These are phyloP conservation scores for Symmetrospora coprosmae DNA, from an alignment of 768 basidiomycete genomes.

Conservation along the genomic window DNA sequence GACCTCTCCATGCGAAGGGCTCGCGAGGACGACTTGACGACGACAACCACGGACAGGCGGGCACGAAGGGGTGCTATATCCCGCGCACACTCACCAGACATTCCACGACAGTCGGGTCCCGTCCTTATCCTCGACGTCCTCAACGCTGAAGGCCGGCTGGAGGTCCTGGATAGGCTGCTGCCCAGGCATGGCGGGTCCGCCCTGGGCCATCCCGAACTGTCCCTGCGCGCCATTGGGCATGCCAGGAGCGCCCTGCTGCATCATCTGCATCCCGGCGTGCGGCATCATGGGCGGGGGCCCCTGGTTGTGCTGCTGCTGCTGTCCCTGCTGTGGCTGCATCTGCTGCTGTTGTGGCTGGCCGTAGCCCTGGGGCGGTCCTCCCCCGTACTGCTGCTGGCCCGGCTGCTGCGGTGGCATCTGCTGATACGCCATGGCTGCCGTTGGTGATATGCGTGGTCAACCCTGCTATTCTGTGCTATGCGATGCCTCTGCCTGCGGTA, in stretches of 20 bases:
- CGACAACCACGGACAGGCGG: too few species aligned
- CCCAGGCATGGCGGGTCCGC: too few species aligned
- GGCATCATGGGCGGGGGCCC: neutral
- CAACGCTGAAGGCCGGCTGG: conserved; percentile 49
- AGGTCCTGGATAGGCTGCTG: conserved; percentile 10
- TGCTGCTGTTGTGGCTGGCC: neutral
- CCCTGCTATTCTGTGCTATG: too few species aligned
- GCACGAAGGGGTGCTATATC: neutral
- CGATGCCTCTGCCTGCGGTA: too few species aligned
- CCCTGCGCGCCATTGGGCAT: too few species aligned
- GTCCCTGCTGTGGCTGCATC: neutral
- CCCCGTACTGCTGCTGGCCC: too few species aligned
- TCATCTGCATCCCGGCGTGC: neutral
- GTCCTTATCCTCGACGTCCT: conserved; percentile 94
- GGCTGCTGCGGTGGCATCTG: too few species aligned
- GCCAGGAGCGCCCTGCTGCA: too few species aligned
- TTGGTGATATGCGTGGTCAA: too few species aligned
- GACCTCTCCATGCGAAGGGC: too few species aligned
- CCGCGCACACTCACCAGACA: conserved; percentile 49
- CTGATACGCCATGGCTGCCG: conserved; percentile 10
- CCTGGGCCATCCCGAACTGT: too few species aligned
- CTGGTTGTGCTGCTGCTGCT: neutral
- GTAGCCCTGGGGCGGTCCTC: neutral
- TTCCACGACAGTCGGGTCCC: conserved; percentile 96
- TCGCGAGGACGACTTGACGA: too few species aligned